Base-by-base conservation (phyloP, 2,329 filamentous ascomycete genomes). In the Clarireedia hainanense region DNA sequence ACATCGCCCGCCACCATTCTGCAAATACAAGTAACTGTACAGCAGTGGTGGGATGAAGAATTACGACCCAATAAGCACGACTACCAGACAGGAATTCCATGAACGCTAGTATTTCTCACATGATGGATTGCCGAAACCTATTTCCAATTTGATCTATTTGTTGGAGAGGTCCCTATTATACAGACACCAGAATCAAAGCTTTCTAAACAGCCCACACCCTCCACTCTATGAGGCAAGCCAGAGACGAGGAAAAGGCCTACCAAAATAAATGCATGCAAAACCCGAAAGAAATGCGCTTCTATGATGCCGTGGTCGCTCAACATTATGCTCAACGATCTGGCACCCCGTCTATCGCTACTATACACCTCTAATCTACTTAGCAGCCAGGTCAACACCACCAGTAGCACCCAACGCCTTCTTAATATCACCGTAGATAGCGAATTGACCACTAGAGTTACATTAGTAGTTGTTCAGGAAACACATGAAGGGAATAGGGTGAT, bases 341-440 rank as follows among this genome's bases (percentile, higher is more conserved):
- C 30, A 34, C 15, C 15, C 49, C 26, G 23, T 58, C 57, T 65
- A 68, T 60, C 77, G 36, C 47, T 50, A 30, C 30, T 55, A 34
- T 55, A 50, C 37, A 49, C 49, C 36, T 46, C 23, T 46, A 24
- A 23, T 27, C 50, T 55, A 55, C 37, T 76, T 60, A 70, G 72
- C 62, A 90, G 86, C 73, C 47, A 55, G 37, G 20, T 91, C 87
- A 36, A 91, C 84, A 74, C 87, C 88, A n/a, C 85, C 85, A 14
- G 79, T 81, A 51, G 88, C 89, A 55, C 85, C 85, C 4, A 90
- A 73, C 1, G 78, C 73, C 73, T 84, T 82, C 78, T 88, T 88
- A 65, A 87, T 68, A 63, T 85, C 80, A 73, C 87, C 89, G 71
- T 95, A 95, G 74, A 95, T 95, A 69, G 88, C 88, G 74, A 94